Percentiles rank a stretch among this genome's conserved stretches.
These are phyloP conservation scores for Daldinia sp. DNA, from an alignment of 2,329 filamentous ascomycete species.

Conservation along the genomic window DNA sequence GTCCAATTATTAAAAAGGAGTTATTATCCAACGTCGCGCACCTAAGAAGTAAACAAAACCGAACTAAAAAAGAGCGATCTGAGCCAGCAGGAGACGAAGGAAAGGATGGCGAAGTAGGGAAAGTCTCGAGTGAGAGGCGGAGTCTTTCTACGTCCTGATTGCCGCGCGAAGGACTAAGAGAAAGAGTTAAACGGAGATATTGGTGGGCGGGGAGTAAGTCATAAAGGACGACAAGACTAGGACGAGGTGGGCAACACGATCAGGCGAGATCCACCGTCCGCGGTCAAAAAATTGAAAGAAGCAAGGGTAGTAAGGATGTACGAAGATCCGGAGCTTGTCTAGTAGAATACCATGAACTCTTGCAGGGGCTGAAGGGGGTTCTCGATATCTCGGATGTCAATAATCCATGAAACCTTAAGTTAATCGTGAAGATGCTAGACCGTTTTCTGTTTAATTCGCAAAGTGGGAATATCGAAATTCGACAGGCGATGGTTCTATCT, in stretches of 20 bases:
- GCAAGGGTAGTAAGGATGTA: conserved; percentile 46
- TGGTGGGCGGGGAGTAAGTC: conserved; percentile 53
- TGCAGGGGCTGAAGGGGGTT: conserved; percentile 41
- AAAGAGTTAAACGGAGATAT: conserved; percentile 50
- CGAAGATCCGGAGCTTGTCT: conserved; percentile 45
- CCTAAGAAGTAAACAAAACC: conserved; percentile 51
- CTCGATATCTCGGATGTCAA: conserved; percentile 54
- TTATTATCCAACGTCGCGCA: conserved; percentile 45
- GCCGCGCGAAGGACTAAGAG: conserved; percentile 52
- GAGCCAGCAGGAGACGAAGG: conserved; percentile 69
- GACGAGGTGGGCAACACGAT: conserved; percentile 32
- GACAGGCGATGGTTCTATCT: conserved; percentile 43
- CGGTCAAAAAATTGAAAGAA: conserved; percentile 18
- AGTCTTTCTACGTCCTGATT: conserved; percentile 61
- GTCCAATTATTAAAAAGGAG: conserved; percentile 46
- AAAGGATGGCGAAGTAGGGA: conserved; percentile 56
- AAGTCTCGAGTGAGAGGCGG: conserved; percentile 54
- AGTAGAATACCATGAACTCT: conserved; percentile 26
- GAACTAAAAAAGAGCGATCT: conserved; percentile 65
- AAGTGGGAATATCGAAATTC: conserved; percentile 32
- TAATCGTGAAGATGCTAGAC: conserved; percentile 48
- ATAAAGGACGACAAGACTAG: conserved; percentile 54
- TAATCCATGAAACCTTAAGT: conserved; percentile 56
- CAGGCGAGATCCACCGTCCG: conserved; percentile 36
- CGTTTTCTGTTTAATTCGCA: conserved; percentile 32